phyloP scores from a whole-genome alignment of 495 filamentous ascomycete species.

The Hypoxylon lienhwacheense region DNA sequence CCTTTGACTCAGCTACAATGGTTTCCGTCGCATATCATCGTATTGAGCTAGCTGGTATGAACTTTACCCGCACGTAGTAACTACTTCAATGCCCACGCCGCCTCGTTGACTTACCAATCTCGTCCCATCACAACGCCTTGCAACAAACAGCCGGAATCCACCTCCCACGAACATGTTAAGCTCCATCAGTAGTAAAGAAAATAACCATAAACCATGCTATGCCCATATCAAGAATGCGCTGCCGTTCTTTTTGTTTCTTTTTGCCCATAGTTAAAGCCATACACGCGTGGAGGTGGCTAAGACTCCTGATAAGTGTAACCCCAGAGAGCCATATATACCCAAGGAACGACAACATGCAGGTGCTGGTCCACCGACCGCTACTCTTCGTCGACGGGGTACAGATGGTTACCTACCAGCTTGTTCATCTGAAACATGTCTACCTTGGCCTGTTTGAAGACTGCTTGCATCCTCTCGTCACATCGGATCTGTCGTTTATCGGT shows the following conservation, averaged over 20 bases:
- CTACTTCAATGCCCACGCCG: background rate
- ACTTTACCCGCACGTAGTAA: background rate
- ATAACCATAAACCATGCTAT: conserved; percentile 12
- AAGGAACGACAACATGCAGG: too few relatives aligned
- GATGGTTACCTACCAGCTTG: conserved; percentile 58
- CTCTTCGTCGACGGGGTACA: conserved; percentile 58
- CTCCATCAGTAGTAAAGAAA: background rate
- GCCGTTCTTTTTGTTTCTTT: background rate
- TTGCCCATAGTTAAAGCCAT: background rate
- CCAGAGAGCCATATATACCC: background rate
- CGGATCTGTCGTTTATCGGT: conserved; percentile 86
- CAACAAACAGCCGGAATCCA: background rate
- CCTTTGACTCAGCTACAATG: too few relatives aligned
- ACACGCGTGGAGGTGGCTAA: background rate
- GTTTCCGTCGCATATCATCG: too few relatives aligned
- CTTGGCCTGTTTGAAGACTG: conserved; percentile 85
- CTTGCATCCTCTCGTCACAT: conserved; percentile 87
- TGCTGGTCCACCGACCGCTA: too few relatives aligned
- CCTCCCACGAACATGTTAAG: background rate
- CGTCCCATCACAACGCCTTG: conserved; percentile 9
- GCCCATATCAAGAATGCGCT: conserved; percentile 8
- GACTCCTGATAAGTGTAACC: background rate
- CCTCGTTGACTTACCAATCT: conserved; percentile 9
- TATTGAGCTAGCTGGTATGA: too few relatives aligned
- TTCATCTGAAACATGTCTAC: conserved; percentile 99